Percentiles rank a stretch among this genome's conserved stretches.
Evolutionary conservation across 495 filamentous ascomycete genomes (phyloP).

Genomic region (Penicillium crystallinum): DNA sequence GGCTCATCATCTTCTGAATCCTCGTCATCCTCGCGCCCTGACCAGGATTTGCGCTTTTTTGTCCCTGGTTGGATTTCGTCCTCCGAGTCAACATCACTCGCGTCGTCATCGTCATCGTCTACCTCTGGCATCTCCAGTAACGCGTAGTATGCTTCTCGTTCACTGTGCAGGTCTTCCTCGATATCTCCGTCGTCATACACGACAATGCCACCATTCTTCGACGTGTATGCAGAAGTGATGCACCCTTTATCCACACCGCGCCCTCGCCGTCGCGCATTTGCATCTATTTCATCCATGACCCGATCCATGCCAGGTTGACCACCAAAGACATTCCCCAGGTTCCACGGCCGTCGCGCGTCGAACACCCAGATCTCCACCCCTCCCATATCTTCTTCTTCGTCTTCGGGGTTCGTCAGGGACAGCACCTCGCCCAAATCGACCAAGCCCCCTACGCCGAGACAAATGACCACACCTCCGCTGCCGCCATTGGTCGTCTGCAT

Average conservation of each 20-base stretch:
- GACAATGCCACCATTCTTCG: slow-evolving; percentile 76
- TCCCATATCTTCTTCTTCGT: slow-evolving; percentile 58
- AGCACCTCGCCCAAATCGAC: slow-evolving; percentile 76
- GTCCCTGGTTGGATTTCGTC: slow-evolving; percentile 32
- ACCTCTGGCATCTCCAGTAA: slow-evolving; percentile 86
- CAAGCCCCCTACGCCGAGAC: slow-evolving; percentile 85
- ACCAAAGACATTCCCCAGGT: slow-evolving; percentile 87
- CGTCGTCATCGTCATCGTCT: slow-evolving; percentile 57
- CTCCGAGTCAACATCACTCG: slow-evolving; percentile 43
- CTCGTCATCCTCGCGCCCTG: slow-evolving; percentile 64
- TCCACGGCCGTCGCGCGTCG: slow-evolving; percentile 90
- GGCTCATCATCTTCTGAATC: slow-evolving; percentile 62
- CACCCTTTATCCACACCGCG: slow-evolving; percentile 57
- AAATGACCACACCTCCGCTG: slow-evolving; percentile 80
- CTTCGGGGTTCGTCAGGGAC: slow-evolving; percentile 51
- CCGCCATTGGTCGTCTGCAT: slow-evolving; percentile 80
- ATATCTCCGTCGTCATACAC: slow-evolving; percentile 97
- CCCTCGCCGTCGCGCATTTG: slow-evolving; percentile 47
- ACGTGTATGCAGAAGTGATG: slow-evolving; percentile 63
- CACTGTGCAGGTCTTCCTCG: slow-evolving; percentile 70
- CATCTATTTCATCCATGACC: slow-evolving; percentile 43
- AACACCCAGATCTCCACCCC: slow-evolving; percentile 90
- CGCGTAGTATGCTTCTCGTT: slow-evolving; percentile 75
- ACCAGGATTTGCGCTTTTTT: slow-evolving; percentile 83
- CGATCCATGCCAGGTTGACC: slow-evolving; percentile 50